phyloP scores from a whole-genome alignment of 116 monocot genomes.

The Dioscorea cayenensis region DNA sequence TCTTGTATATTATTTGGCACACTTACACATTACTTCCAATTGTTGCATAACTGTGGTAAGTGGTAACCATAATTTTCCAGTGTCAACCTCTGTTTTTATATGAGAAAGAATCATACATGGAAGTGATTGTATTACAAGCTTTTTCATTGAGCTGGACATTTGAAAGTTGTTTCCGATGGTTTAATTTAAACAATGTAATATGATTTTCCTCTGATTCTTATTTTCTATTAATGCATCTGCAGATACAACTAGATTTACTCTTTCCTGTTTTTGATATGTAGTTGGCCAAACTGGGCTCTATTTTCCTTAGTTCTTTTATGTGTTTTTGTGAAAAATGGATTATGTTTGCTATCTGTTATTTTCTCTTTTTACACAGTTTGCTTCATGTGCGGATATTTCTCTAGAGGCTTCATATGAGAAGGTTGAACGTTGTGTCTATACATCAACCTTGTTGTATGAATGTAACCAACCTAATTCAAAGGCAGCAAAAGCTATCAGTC shows the following conservation, averaged over 20 bases:
- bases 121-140: too few species aligned
- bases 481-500: slow-evolving; percentile 4
- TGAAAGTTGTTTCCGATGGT: too few species aligned
- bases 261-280: not conserved
- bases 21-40: too few species aligned
- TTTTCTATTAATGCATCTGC: not conserved
- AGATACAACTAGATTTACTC: not conserved
- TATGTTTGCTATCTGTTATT: not conserved
- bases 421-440: slow-evolving; percentile 67
- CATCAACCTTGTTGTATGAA: slow-evolving; percentile 63
- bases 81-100: too few species aligned
- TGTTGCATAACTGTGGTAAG: too few species aligned
- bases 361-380: slow-evolving; percentile 30
- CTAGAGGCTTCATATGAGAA: slow-evolving; percentile 87
- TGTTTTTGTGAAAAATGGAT: not conserved
- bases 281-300: not conserved
- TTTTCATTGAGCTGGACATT: too few species aligned
- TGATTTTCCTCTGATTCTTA: not conserved
- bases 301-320: not conserved
- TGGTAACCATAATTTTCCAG: too few species aligned
- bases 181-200: too few species aligned
- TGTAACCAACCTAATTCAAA: slow-evolving; percentile 21
- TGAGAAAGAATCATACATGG: too few species aligned
- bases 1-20: too few species aligned
- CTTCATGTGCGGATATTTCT: slow-evolving; percentile 53